Evolutionary conservation across 1,284 basidiomycete genomes (phyloP).

Genomic region (Agroathelia rolfsii): DNA sequence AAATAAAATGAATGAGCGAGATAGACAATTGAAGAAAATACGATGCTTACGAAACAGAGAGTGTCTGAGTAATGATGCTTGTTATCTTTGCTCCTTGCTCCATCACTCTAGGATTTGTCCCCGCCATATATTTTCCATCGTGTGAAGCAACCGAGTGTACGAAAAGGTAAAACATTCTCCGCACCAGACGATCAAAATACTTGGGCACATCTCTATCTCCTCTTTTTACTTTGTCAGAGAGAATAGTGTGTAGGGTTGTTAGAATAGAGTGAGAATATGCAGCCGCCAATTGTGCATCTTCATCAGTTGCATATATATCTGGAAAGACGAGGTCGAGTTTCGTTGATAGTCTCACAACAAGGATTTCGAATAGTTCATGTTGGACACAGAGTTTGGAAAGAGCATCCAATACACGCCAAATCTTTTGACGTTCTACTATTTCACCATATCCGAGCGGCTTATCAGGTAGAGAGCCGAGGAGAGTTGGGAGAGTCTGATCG

Average conservation of each 20-base stretch:
- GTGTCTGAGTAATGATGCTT: slow-evolving; percentile 56
- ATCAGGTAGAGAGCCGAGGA: slow-evolving; percentile 71
- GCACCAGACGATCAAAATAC: slow-evolving; percentile 68
- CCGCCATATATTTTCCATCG: slow-evolving; percentile 27
- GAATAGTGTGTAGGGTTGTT: slow-evolving; percentile 50
- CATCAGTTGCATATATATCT: too few relatives aligned
- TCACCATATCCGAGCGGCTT: slow-evolving; percentile 47
- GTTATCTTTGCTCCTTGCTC: slow-evolving; percentile 55
- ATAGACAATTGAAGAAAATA: slow-evolving; percentile 9
- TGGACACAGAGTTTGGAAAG: slow-evolving; percentile 71
- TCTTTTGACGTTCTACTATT: slow-evolving; percentile 45
- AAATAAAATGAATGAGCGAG: slow-evolving; percentile 6
- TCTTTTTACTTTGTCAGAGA: slow-evolving; percentile 55
- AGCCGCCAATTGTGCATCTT: slow-evolving; percentile 43
- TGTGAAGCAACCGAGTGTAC: slow-evolving; percentile 42
- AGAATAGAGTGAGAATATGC: slow-evolving; percentile 84
- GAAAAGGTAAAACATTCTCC: slow-evolving; percentile 63
- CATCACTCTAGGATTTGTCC: slow-evolving; percentile 59
- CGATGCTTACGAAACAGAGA: slow-evolving; percentile 49
- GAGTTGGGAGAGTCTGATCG: slow-evolving; percentile 68
- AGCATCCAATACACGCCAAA: slow-evolving; percentile 63
- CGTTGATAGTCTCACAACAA: slow-evolving; percentile 72
- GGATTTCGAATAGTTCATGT: slow-evolving; percentile 73
- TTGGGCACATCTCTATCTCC: slow-evolving; percentile 66
- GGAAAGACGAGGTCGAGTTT: slow-evolving; percentile 70